Evolutionary conservation across 1,284 basidiomycete genomes (phyloP).

Genomic region (Sporisorium reilianum): DNA sequence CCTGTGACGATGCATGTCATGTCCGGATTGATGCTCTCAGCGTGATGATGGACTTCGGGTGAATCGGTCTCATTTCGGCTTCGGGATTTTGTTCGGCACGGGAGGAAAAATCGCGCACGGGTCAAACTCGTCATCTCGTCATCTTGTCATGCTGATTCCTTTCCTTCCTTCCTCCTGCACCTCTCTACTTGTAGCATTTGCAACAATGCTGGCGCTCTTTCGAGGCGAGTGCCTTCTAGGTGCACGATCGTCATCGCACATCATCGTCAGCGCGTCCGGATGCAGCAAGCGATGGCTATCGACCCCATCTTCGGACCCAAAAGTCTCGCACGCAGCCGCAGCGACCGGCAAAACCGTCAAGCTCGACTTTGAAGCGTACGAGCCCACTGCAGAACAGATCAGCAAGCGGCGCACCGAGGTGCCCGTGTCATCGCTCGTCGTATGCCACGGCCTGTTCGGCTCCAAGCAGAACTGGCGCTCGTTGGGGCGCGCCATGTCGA

Average conservation of each 20-base stretch:
- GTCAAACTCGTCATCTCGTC: background rate
- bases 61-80: background rate
- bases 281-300: slow-evolving; percentile 15
- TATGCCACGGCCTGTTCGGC: slow-evolving; percentile 74
- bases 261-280: background rate
- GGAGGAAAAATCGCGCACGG: slow-evolving; percentile 17
- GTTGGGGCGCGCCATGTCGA: slow-evolving; percentile 77
- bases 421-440: slow-evolving; percentile 66
- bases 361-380: slow-evolving; percentile 47
- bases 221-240: slow-evolving; percentile 17
- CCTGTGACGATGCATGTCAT: too few relatives aligned
- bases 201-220: slow-evolving; percentile 27
- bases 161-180: background rate
- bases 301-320: slow-evolving; percentile 38
- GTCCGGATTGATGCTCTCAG: too few relatives aligned
- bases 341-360: slow-evolving; percentile 44
- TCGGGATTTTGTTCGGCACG: slow-evolving; percentile 39
- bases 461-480: slow-evolving; percentile 84
- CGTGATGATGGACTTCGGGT: too few relatives aligned
- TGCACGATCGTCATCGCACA: slow-evolving; percentile 1
- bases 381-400: slow-evolving; percentile 23
- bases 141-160: too few relatives aligned
- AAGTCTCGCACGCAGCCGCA: slow-evolving; percentile 17
- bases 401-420: slow-evolving; percentile 15
- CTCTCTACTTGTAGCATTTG: background rate